A percentile compares a stretch with the other conserved stretches of the same genome.
Evolutionary conservation across 2,329 filamentous ascomycete genomes (phyloP).

Genomic region (Tolypocladium cylindrosporum): DNA sequence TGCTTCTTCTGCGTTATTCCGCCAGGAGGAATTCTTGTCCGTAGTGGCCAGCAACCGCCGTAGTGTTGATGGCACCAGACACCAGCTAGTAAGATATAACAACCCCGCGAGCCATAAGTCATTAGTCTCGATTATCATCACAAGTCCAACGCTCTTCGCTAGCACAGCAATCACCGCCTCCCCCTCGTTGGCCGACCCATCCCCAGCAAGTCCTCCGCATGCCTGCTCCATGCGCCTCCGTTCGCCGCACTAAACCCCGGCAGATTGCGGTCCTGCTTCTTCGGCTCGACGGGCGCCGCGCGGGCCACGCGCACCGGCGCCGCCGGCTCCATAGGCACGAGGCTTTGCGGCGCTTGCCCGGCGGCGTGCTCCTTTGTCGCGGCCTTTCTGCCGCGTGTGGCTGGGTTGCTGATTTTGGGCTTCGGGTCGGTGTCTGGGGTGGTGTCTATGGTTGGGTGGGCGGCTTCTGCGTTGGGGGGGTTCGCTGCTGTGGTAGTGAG

Average conservation of each 20-base stretch:
- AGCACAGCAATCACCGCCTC: neutral
- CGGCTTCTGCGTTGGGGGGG: neutral
- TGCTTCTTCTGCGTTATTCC: neutral
- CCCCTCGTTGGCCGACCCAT: constrained; percentile 39
- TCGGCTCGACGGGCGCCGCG: neutral
- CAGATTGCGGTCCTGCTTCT: constrained; percentile 12
- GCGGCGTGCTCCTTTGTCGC: constrained; percentile 40
- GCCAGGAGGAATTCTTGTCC: neutral
- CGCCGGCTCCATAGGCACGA: constrained; percentile 26
- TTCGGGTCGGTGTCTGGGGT: neutral
- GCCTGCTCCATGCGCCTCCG: constrained; percentile 58
- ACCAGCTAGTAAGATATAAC: neutral
- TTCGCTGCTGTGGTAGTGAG: neutral
- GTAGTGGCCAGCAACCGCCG: neutral
- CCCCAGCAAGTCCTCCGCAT: constrained; percentile 57
- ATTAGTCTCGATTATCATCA: neutral
- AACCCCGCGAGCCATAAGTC: neutral
- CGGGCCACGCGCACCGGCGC: constrained; percentile 4
- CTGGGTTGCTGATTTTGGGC: constrained; percentile 32
- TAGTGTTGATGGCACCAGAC: neutral
- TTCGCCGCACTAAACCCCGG: constrained; percentile 39
- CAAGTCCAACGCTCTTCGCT: neutral
- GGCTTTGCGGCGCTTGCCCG: constrained; percentile 32
- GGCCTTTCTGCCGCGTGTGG: constrained; percentile 42
- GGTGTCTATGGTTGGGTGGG: neutral